Evolutionary conservation across 306 rosid species (phyloP).

Genomic region (Cucurbita maxima): DNA sequence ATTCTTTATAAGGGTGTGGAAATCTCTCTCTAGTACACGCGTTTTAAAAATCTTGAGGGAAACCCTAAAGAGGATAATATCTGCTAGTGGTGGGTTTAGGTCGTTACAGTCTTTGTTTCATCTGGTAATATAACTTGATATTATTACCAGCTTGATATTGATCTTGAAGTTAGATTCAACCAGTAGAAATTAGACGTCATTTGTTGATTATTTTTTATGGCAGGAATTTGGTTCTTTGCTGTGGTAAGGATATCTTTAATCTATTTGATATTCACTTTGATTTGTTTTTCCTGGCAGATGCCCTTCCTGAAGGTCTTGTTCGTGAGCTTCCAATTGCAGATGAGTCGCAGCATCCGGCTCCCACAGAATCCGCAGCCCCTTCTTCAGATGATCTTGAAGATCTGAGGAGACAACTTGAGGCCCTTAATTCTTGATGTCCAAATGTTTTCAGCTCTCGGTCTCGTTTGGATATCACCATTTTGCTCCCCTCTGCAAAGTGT

Average conservation of each 20-base stretch:
- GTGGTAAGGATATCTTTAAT: not conserved
- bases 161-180: not conserved
- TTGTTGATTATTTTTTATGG: not conserved
- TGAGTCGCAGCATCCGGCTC: conserved; percentile 18
- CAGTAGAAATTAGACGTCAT: not conserved
- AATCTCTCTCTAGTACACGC: too few relatives aligned
- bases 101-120: not conserved
- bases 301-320: conserved; percentile 77
- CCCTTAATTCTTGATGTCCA: conserved; percentile 41
- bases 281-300: conserved; percentile 27
- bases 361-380: conserved; percentile 17
- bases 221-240: not conserved
- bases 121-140: not conserved
- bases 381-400: conserved; percentile 67
- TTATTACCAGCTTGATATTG: not conserved
- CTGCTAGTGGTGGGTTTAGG: too few relatives aligned
- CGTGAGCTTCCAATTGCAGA: conserved; percentile 89
- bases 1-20: too few relatives aligned
- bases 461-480: not conserved
- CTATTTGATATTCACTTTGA: not conserved
- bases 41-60: too few relatives aligned
- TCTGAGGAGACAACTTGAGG: conserved; percentile 69
- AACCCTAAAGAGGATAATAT: too few relatives aligned
- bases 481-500: not conserved
- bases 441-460: not conserved